Conservation (phyloP, 805 yeast genomes). For the Nakazawaea pomicola region DNA sequence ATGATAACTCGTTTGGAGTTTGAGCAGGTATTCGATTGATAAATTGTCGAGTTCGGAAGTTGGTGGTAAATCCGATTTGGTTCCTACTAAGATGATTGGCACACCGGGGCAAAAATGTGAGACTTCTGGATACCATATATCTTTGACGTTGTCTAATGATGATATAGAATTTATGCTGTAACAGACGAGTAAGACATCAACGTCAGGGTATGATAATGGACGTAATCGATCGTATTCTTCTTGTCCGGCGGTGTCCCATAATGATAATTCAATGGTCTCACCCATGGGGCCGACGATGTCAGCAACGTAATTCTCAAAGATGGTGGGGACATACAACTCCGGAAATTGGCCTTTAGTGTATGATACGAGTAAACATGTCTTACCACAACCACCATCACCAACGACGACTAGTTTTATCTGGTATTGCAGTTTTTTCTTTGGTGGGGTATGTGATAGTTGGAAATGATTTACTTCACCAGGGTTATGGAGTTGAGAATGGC, state of each 20-base stretch:
- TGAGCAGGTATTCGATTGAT: constrained; percentile 13
- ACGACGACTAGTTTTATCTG: constrained; percentile 55
- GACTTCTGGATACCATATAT: constrained; percentile 87
- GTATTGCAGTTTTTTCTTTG: constrained; percentile 11
- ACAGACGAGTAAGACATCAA: constrained; percentile 69
- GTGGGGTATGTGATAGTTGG: constrained; percentile 2
- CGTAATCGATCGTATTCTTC: constrained; percentile 80
- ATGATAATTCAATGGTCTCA: constrained; percentile 58
- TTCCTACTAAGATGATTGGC: constrained; percentile 77
- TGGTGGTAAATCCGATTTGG: constrained; percentile 59
- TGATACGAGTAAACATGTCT: constrained; percentile 58
- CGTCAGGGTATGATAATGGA: constrained; percentile 76
- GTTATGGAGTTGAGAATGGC: constrained; percentile 4
- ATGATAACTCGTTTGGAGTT: constrained; percentile 65
- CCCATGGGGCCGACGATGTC: constrained; percentile 42
- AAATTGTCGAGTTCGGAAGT: constrained; percentile 18
- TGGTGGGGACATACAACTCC: constrained; percentile 70
- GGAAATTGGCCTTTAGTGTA: constrained; percentile 72
- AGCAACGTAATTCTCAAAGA: constrained; percentile 74
- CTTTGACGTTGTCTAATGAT: constrained; percentile 68
- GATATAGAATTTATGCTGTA: constrained; percentile 61
- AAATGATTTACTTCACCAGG: constrained; percentile 1
- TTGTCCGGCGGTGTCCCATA: constrained; percentile 92
- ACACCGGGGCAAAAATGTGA: constrained; percentile 75
- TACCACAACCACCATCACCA: constrained; percentile 92